Conservation (phyloP, 2,329 filamentous ascomycete genomes). For the Salinomyces thailandicus region DNA sequence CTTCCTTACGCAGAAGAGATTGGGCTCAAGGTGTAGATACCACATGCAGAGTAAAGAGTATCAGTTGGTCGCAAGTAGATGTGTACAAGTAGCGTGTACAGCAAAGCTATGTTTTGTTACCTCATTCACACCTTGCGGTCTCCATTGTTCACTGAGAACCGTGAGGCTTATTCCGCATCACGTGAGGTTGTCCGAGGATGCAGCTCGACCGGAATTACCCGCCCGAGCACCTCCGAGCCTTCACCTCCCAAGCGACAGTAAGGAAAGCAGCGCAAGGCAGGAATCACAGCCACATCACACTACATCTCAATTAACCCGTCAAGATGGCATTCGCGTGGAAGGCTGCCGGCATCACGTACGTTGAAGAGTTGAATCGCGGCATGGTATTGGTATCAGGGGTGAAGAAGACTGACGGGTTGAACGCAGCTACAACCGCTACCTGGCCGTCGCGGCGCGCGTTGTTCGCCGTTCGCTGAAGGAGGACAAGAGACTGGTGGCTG, state of each 20-base stretch:
- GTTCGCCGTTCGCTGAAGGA: constrained; percentile 97
- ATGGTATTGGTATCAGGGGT: neutral
- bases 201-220: neutral
- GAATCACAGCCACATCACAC: no score
- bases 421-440: constrained; percentile 97
- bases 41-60: constrained; percentile 13
- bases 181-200: neutral
- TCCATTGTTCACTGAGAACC: no score
- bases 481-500: constrained; percentile 73
- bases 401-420: constrained; percentile 13
- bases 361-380: no score
- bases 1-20: constrained; percentile 91
- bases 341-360: constrained; percentile 91
- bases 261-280: neutral
- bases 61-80: constrained; percentile 20
- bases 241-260: neutral
- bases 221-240: constrained; percentile 1
- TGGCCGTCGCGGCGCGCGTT: constrained; percentile 85
- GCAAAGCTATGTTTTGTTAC: no score
- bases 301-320: no score
- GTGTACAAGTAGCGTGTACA: constrained; percentile 22
- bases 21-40: constrained; percentile 80
- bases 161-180: no score
- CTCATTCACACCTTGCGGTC: no score
- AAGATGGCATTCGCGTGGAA: constrained; percentile 98